Conservation (phyloP, 345 rosid species). For the Moricandia moricandioides region DNA sequence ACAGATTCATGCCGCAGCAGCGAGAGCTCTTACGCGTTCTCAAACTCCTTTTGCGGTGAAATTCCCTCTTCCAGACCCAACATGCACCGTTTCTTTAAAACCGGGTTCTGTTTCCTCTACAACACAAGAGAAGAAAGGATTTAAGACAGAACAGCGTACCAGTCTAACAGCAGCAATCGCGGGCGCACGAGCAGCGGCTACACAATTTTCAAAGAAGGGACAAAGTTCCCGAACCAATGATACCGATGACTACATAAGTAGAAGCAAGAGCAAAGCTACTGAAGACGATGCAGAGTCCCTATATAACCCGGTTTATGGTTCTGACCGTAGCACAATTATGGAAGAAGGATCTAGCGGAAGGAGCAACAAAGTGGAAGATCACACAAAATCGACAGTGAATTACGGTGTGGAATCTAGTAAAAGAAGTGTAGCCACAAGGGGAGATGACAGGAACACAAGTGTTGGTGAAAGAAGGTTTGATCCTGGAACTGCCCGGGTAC, state of each 20-base stretch:
- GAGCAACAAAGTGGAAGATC: conserved; percentile 13
- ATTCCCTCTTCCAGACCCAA: conserved; percentile 68
- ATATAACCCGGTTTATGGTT: conserved; percentile 20
- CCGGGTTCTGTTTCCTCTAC: conserved; percentile 57
- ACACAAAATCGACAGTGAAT: background rate
- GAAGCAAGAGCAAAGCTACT: conserved; percentile 18
- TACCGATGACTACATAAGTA: conserved; percentile 21
- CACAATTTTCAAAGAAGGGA: conserved; percentile 65
- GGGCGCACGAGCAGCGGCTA: conserved; percentile 82
- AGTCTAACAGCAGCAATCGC: conserved; percentile 73
- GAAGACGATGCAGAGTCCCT: conserved; percentile 32
- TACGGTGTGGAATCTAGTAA: conserved; percentile 3
- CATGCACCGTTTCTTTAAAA: conserved; percentile 69
- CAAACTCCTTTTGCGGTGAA: conserved; percentile 54
- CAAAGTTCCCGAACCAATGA: conserved; percentile 28
- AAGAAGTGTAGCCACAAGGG: conserved; percentile 12
- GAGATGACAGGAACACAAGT: conserved; percentile 22
- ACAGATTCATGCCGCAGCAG: conserved; percentile 71
- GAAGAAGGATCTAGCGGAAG: conserved; percentile 17
- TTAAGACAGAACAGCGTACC: conserved; percentile 43
- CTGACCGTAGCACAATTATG: conserved; percentile 6
- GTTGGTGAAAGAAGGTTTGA: conserved; percentile 24
- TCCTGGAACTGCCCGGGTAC: conserved; percentile 36
- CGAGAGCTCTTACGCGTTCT: conserved; percentile 67
- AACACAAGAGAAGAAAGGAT: conserved; percentile 32